Conservation (phyloP, 345 rosid species). For the Gossypium mustelinum region DNA sequence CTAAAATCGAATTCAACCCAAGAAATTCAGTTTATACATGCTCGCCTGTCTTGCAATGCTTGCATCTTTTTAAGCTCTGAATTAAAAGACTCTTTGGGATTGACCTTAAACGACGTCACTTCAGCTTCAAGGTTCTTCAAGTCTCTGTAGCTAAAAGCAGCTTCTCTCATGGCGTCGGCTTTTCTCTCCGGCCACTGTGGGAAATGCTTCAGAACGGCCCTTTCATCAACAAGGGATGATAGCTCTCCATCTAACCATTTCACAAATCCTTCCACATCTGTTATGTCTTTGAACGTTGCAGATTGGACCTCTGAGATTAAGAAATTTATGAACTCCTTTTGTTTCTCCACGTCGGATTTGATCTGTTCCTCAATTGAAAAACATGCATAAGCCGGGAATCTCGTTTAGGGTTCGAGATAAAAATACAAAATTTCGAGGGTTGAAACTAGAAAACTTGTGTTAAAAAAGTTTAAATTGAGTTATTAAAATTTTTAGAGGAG, state of each 20-base stretch:
- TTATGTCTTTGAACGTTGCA: slow-evolving; percentile 51
- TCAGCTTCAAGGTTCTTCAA: slow-evolving; percentile 58
- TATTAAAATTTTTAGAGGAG: too few relatives aligned
- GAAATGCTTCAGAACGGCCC: slow-evolving; percentile 95
- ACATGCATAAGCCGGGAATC: too few relatives aligned
- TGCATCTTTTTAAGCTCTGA: slow-evolving; percentile 56
- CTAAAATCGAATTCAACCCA: too few relatives aligned
- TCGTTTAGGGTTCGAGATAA: too few relatives aligned
- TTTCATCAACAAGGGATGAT: slow-evolving; percentile 80
- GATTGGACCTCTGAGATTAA: slow-evolving; percentile 72
- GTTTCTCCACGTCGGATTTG: slow-evolving; percentile 75
- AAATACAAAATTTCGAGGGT: too few relatives aligned
- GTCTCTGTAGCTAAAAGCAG: slow-evolving; percentile 68
- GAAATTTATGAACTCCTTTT: slow-evolving; percentile 58
- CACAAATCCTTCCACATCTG: slow-evolving; percentile 70
- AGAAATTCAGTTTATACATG: slow-evolving; percentile 43
- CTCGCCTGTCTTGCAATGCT: slow-evolving; percentile 95
- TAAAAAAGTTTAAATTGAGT: too few relatives aligned
- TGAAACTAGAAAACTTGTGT: too few relatives aligned
- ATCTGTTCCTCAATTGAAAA: slow-evolving; percentile 38
- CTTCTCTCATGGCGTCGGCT: slow-evolving; percentile 85
- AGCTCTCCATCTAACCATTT: slow-evolving; percentile 82
- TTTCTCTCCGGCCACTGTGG: slow-evolving; percentile 89
- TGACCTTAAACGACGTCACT: slow-evolving; percentile 52
- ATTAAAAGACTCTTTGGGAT: slow-evolving; percentile 46